Conservation (phyloP, 2,329 filamentous ascomycete species). For the Colletotrichum eremochloae region DNA sequence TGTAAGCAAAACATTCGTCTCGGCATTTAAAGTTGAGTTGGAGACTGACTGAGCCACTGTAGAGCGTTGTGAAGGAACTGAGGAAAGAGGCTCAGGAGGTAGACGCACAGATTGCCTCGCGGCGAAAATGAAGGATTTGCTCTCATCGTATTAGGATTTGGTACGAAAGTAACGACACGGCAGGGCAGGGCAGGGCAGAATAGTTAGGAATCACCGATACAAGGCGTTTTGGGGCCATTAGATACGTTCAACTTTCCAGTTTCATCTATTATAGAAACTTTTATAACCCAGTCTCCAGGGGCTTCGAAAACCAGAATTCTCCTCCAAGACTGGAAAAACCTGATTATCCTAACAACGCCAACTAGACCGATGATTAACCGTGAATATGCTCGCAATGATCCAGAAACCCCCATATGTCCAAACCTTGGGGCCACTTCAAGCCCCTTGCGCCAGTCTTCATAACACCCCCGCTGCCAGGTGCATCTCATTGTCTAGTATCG, state of each 20-base stretch:
- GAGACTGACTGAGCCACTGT: conserved; percentile 6
- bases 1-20: conserved; percentile 71
- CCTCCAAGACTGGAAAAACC: background rate
- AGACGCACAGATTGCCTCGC: conserved; percentile 56
- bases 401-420: conserved; percentile 35
- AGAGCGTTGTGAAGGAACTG: conserved; percentile 73
- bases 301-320: conserved; percentile 5
- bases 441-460: conserved; percentile 28
- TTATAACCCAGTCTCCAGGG: conserved; percentile 31
- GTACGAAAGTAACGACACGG: conserved; percentile 21
- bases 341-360: conserved; percentile 26
- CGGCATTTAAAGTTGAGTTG: background rate
- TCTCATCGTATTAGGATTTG: background rate
- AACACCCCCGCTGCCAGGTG: background rate
- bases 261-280: conserved; percentile 35
- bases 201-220: background rate
- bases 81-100: conserved; percentile 67
- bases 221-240: conserved; percentile 34
- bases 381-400: conserved; percentile 26
- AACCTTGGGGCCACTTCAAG: conserved; percentile 21
- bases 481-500: conserved; percentile 18
- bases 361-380: conserved; percentile 10
- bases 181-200: conserved; percentile 11
- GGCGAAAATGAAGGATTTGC: conserved; percentile 43
- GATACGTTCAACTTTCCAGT: conserved; percentile 7